These are phyloP conservation scores for Otatea glauca DNA, from an alignment of 176 grass and related monocot genomes.

Conservation along the genomic window DNA sequence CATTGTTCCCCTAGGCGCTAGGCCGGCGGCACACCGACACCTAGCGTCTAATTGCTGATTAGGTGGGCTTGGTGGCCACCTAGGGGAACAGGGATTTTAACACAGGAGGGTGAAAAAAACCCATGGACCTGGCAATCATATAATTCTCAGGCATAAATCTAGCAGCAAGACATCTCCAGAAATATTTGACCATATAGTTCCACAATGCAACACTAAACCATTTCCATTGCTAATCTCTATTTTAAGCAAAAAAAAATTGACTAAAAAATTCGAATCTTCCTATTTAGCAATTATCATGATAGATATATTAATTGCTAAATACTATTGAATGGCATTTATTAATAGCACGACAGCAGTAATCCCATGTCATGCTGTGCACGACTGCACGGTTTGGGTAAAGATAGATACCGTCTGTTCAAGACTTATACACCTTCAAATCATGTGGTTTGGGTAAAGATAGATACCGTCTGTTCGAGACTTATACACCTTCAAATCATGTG, in stretches of 20 bases:
- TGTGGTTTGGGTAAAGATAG: not conserved
- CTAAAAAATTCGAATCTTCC: not conserved
- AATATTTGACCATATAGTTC: not conserved
- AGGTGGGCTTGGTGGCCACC: too few species aligned
- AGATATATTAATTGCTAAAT: not conserved
- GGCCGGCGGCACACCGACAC: too few species aligned
- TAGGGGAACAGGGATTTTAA: not conserved
- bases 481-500: not conserved
- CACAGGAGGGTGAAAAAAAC: not conserved
- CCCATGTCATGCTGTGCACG: not conserved
- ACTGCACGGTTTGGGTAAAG: not conserved
- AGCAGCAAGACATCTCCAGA: not conserved
- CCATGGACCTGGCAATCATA: not conserved
- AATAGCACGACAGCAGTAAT: not conserved
- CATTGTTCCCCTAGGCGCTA: too few species aligned
- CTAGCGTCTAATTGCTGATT: too few species aligned
- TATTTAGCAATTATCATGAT: not conserved
- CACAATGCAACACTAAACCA: not conserved
- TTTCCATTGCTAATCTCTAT: not conserved
- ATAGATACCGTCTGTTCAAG: not conserved
- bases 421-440: slow-evolving; percentile 2
- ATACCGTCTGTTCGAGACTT: not conserved
- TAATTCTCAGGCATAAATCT: not conserved
- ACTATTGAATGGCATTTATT: not conserved
- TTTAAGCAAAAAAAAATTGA: not conserved